Conservation (phyloP, 768 basidiomycete species). For the Suillus sp. region DNA sequence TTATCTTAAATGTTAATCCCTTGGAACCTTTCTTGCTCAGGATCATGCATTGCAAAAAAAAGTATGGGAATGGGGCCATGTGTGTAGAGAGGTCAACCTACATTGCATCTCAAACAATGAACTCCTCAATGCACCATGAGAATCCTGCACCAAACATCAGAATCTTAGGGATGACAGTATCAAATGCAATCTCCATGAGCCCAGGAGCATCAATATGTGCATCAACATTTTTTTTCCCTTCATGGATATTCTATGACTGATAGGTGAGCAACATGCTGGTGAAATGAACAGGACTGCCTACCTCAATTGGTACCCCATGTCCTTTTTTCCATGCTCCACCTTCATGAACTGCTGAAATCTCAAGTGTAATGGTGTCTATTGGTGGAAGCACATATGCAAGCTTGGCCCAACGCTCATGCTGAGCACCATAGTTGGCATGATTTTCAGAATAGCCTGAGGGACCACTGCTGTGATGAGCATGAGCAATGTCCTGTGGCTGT, state of each 20-base stretch:
- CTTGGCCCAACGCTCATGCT: slow-evolving; percentile 3
- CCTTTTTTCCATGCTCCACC: background rate
- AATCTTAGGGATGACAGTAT: slow-evolving; percentile 3
- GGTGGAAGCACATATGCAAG: slow-evolving; percentile 8
- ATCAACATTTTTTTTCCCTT: slow-evolving; percentile 15
- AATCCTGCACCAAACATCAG: background rate
- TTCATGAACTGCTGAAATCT: slow-evolving; percentile 7
- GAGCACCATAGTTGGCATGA: slow-evolving; percentile 4
- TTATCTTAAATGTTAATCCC: slow-evolving; percentile 11
- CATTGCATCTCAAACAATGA: background rate
- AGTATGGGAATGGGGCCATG: background rate
- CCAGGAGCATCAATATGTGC: background rate
- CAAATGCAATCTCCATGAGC: background rate
- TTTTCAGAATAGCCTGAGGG: slow-evolving; percentile 4
- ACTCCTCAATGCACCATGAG: background rate
- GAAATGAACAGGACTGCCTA: background rate
- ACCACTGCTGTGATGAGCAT: too few relatives aligned
- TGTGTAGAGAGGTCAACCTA: slow-evolving; percentile 14
- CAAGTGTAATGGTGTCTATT: slow-evolving; percentile 9
- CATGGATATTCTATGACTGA: slow-evolving; percentile 13
- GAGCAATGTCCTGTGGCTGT: too few relatives aligned
- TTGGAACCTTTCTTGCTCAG: background rate
- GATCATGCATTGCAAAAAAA: slow-evolving; percentile 10
- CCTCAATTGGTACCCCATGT: slow-evolving; percentile 3
- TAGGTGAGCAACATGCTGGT: background rate